Conservation (phyloP, 83 land plant species). For the Isoetes engelmannii region DNA sequence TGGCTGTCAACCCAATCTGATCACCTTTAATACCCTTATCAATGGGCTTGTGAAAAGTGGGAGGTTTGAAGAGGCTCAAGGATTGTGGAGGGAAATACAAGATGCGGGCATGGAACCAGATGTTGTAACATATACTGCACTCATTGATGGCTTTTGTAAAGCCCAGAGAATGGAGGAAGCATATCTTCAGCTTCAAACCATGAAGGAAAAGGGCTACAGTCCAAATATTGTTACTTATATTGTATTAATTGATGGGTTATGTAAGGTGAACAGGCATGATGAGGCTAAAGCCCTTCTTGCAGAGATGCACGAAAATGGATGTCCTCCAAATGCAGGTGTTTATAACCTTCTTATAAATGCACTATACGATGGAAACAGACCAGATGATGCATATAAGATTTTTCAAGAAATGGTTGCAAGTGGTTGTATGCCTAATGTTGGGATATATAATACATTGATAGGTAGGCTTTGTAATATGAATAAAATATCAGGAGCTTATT, state of each 20-base stretch:
- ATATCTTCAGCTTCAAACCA: no score
- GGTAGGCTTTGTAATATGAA: conserved; percentile 35
- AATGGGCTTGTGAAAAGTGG: no score
- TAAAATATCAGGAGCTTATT: conserved; percentile 22
- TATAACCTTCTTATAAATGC: conserved; percentile 19
- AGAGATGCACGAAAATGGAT: conserved; percentile 11
- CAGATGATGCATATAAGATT: conserved; percentile 31
- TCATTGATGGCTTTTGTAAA: no score
- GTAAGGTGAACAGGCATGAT: conserved; percentile 11
- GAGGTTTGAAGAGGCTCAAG: no score
- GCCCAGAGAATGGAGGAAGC: no score
- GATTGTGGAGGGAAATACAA: no score
- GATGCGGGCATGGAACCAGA: no score
- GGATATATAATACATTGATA: conserved; percentile 52
- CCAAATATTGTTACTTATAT: conserved; percentile 21
- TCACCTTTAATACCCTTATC: no score
- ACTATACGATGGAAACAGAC: conserved; percentile 33
- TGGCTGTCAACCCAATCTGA: no score
- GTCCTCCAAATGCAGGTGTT: conserved; percentile 17
- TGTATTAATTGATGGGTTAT: conserved; percentile 17
- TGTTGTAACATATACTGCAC: no score
- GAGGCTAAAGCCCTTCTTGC: conserved; percentile 11
- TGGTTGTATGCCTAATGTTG: conserved; percentile 31
- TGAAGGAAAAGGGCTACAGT: no score
- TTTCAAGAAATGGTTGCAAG: conserved; percentile 25